Conservation (phyloP, 257 asterid genomes). For the Petrea volubilis region DNA sequence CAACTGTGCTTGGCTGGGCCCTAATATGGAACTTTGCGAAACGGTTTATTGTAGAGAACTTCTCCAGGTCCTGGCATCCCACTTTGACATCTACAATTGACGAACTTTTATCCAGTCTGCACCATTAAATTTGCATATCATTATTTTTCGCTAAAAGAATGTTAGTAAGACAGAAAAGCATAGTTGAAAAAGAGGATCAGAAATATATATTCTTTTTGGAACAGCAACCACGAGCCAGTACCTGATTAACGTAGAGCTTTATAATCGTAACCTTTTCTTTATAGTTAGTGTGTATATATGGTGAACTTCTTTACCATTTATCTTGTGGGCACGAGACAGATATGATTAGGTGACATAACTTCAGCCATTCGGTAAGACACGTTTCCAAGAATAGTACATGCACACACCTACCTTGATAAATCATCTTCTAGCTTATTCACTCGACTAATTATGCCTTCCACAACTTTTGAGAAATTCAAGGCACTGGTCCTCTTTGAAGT, state of each 20-base stretch:
- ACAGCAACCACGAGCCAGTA: neutral
- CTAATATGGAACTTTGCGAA: conserved; percentile 62
- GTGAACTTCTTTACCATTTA: neutral
- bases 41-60: conserved; percentile 53
- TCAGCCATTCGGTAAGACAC: neutral
- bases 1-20: conserved; percentile 32
- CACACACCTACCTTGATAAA: conserved; percentile 42
- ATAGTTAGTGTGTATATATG: neutral
- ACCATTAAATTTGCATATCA: conserved; percentile 22
- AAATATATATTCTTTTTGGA: neutral
- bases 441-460: conserved; percentile 40
- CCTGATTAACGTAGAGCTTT: too few relatives aligned
- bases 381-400: neutral
- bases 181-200: neutral
- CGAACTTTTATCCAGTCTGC: conserved; percentile 58
- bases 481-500: conserved; percentile 29
- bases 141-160: neutral
- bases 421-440: conserved; percentile 46
- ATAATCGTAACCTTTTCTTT: neutral
- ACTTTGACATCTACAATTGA: conserved; percentile 44
- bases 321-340: neutral
- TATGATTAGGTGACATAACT: neutral
- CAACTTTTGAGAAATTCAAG: conserved; percentile 36
- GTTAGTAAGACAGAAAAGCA: neutral
- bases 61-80: conserved; percentile 63